A percentile compares a stretch with the other conserved stretches of the same genome.
Evolutionary conservation across 176 grass and related monocot species (phyloP).

Genomic region (bread wheat (Triticum aestivum)): DNA sequence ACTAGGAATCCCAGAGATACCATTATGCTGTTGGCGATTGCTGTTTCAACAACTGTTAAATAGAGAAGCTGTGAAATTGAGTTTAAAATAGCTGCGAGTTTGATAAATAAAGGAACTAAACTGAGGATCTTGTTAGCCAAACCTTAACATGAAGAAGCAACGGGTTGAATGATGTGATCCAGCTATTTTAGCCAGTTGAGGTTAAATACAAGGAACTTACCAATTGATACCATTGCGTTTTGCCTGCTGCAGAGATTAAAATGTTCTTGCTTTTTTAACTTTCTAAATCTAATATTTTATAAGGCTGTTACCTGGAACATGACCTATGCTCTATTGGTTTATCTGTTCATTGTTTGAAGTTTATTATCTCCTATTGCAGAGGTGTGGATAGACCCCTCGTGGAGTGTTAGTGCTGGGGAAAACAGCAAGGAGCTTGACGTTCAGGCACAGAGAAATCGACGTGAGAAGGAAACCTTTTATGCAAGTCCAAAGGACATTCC

Average conservation of each 20-base stretch:
- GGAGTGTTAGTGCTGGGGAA: conserved; percentile 66
- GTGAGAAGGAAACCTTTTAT: conserved; percentile 82
- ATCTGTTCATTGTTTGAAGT: conserved; percentile 40
- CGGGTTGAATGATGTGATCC: background rate
- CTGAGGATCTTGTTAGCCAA: background rate
- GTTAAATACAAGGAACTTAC: background rate
- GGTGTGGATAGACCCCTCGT: conserved; percentile 57
- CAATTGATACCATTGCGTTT: background rate
- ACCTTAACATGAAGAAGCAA: conserved; percentile 3
- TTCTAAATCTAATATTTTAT: background rate
- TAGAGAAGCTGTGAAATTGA: background rate
- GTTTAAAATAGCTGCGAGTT: background rate
- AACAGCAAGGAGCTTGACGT: conserved; percentile 87
- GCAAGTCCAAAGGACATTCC: conserved; percentile 55
- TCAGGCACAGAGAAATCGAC: conserved; percentile 72
- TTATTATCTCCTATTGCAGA: conserved; percentile 57
- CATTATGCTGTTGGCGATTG: background rate
- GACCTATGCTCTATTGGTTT: background rate
- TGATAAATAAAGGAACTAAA: background rate
- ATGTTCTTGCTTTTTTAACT: conserved; percentile 10
- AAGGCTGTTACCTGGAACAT: background rate
- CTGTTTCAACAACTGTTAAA: background rate
- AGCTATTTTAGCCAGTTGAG: conserved; percentile 3
- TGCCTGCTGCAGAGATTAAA: background rate
- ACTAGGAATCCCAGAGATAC: background rate